A percentile compares a stretch with the other conserved stretches of the same genome.
These are phyloP conservation scores for Entoloma clypeatum DNA, from an alignment of 1,284 basidiomycete genomes.

Conservation along the genomic window DNA sequence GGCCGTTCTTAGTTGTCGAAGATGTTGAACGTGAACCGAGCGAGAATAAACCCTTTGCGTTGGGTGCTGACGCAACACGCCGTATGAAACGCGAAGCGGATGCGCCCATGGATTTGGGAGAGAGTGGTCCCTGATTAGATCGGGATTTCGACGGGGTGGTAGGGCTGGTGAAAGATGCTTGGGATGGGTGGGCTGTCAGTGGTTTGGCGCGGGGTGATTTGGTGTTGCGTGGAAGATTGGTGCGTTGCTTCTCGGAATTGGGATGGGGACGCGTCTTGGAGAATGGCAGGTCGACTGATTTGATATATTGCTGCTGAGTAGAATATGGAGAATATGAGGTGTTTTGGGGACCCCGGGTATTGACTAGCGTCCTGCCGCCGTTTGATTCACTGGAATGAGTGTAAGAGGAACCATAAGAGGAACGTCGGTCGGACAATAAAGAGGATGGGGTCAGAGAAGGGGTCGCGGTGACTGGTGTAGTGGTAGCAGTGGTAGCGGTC, in stretches of 20 bases:
- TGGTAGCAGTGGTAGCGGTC: constrained; percentile 28
- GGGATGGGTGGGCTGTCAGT: constrained; percentile 34
- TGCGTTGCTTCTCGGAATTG: constrained; percentile 57
- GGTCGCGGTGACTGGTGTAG: constrained; percentile 40
- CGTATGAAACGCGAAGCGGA: constrained; percentile 84
- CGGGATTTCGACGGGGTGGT: constrained; percentile 36
- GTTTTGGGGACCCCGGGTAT: constrained; percentile 27
- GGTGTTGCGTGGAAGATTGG: constrained; percentile 27
- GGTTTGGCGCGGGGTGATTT: constrained; percentile 30
- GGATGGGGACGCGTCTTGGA: constrained; percentile 41
- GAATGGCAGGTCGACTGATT: constrained; percentile 35
- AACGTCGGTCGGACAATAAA: constrained; percentile 51
- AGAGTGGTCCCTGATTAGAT: constrained; percentile 41
- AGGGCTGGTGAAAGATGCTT: constrained; percentile 34
- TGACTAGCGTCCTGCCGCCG: constrained; percentile 30
- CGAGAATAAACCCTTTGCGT: constrained; percentile 87
- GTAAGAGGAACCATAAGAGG: constrained; percentile 69
- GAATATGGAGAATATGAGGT: constrained; percentile 29
- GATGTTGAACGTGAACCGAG: constrained; percentile 48
- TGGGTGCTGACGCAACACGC: constrained; percentile 94
- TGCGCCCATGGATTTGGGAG: constrained; percentile 61
- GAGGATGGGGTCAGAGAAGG: constrained; percentile 49
- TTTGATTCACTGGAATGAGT: constrained; percentile 66
- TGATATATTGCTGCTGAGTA: constrained; percentile 27
- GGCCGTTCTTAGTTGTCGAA: constrained; percentile 64